These are phyloP conservation scores for Aspergillus clavatus DNA, from an alignment of 2,329 filamentous ascomycete species.

Conservation along the genomic window DNA sequence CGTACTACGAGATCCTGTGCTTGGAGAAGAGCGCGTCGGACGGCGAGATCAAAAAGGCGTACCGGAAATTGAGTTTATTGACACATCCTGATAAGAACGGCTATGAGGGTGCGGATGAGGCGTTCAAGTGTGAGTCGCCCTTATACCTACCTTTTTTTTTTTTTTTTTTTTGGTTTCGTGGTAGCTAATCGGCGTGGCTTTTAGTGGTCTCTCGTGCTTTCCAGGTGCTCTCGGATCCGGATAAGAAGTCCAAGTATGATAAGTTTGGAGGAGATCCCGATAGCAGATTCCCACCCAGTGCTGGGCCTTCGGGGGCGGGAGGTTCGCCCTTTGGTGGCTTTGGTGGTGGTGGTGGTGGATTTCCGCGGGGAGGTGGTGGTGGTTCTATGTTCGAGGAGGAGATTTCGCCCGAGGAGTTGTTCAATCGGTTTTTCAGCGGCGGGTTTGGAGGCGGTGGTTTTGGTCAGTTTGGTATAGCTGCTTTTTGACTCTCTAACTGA, in stretches of 20 bases:
- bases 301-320: slow-evolving; percentile 34
- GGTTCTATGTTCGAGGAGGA: slow-evolving; percentile 77
- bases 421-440: slow-evolving; percentile 92
- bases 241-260: slow-evolving; percentile 87
- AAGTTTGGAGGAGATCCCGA: slow-evolving; percentile 89
- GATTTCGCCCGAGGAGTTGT: slow-evolving; percentile 93
- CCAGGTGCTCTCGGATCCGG: slow-evolving; percentile 83
- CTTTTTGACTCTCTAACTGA: slow-evolving; percentile 3
- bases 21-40: slow-evolving; percentile 67
- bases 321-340: slow-evolving; percentile 44
- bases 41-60: slow-evolving; percentile 92
- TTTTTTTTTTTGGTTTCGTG: too few species aligned
- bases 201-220: slow-evolving; percentile 86
- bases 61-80: slow-evolving; percentile 85
- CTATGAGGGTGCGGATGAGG: slow-evolving; percentile 90
- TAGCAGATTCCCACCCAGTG: slow-evolving; percentile 65
- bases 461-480: slow-evolving; percentile 58
- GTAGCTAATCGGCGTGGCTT: slow-evolving; percentile 51
- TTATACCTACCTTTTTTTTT: too few species aligned
- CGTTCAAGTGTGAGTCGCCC: slow-evolving; percentile 85
- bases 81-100: slow-evolving; percentile 99
- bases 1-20: slow-evolving; percentile 92
- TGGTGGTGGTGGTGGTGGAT: slow-evolving; percentile 49
- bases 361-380: slow-evolving; percentile 45
- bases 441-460: slow-evolving; percentile 55